phyloP scores from a whole-genome alignment of 352 stramenopile species.

The Phytophthora podocarpi region DNA sequence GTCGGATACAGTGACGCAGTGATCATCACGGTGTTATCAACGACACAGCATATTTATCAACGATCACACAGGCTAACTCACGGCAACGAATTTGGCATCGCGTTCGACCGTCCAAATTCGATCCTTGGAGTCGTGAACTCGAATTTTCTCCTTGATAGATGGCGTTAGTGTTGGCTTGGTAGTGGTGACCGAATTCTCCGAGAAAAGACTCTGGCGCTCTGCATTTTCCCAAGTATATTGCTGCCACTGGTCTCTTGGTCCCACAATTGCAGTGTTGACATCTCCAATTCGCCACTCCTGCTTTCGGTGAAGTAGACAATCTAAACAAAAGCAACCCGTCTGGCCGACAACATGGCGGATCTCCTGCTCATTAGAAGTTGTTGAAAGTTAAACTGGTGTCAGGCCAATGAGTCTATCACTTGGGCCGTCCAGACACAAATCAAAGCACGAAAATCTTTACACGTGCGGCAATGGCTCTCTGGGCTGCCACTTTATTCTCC shows the following conservation, averaged over 20 bases:
- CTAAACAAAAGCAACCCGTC: constrained; percentile 76
- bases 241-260: constrained; percentile 66
- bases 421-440: background rate
- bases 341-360: constrained; percentile 63
- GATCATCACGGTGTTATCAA: too few relatives aligned
- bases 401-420: background rate
- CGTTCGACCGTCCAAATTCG: constrained; percentile 53
- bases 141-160: constrained; percentile 54
- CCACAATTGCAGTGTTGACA: constrained; percentile 65
- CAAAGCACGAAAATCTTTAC: constrained; percentile 11
- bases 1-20: background rate
- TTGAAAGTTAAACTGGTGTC: background rate
- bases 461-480: constrained; percentile 21
- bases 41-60: too few relatives aligned
- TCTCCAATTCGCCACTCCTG: constrained; percentile 82
- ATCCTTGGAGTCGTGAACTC: constrained; percentile 44
- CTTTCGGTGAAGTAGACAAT: constrained; percentile 72
- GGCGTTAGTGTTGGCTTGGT: constrained; percentile 42
- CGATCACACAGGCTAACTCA: too few relatives aligned
- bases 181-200: constrained; percentile 2
- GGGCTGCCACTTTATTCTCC: constrained; percentile 29
- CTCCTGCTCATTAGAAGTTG: constrained; percentile 25
- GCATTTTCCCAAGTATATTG: constrained; percentile 70
- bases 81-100: constrained; percentile 70
- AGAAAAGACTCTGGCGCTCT: constrained; percentile 53